Percentiles rank a stretch among this genome's conserved stretches.
Conservation (phyloP, 139 green algal species). For the Bryopsis sp. region DNA sequence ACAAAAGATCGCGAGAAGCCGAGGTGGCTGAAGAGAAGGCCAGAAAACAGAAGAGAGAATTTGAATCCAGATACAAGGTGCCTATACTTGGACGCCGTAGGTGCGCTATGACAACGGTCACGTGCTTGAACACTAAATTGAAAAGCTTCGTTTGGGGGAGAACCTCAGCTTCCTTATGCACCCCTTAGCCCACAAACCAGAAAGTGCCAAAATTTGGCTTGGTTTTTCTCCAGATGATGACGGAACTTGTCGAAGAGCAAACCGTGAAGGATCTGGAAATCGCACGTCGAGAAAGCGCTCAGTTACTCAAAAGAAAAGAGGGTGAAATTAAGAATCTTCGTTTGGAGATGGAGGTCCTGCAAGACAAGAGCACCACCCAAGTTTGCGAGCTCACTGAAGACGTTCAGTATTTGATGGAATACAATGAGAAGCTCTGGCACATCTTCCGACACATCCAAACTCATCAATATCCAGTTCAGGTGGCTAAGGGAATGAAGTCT, state of each 20-base stretch:
- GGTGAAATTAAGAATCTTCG: not conserved
- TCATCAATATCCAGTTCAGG: conserved; percentile 1
- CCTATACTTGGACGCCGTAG: not conserved
- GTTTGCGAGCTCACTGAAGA: not conserved
- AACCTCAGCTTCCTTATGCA: not conserved
- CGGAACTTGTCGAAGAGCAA: not conserved
- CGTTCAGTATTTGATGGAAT: not conserved
- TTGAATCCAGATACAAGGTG: not conserved
- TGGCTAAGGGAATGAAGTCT: not conserved
- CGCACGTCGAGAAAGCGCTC: no score
- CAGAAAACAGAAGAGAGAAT: not conserved
- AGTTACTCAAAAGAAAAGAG: no score
- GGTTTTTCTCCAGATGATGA: not conserved
- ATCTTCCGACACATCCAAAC: not conserved
- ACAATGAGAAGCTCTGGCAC: not conserved
- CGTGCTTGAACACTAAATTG: not conserved
- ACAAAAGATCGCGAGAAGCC: not conserved
- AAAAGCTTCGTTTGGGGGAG: not conserved
- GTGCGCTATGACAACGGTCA: not conserved
- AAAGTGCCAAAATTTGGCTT: not conserved
- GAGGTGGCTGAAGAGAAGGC: not conserved
- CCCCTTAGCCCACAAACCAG: not conserved
- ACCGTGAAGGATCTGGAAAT: not conserved
- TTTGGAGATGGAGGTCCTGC: not conserved
- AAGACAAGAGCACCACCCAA: not conserved